Base-by-base conservation (phyloP, 2,329 filamentous ascomycete species). In the Alternaria dauci region DNA sequence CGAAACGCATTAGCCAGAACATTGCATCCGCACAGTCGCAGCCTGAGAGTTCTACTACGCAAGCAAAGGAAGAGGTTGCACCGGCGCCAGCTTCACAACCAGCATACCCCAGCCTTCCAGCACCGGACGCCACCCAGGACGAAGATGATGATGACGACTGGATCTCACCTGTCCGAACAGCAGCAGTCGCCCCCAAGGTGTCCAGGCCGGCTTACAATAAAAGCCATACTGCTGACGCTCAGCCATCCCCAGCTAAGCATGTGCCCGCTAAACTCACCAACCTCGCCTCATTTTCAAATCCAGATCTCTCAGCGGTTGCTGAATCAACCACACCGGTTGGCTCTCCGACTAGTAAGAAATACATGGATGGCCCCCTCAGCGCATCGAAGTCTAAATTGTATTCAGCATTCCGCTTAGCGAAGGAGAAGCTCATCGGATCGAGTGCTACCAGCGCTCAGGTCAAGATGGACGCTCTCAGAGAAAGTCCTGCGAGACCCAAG, bases 351-450 rank as follows among this genome's bases (percentile, higher is more conserved):
- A 71, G 71, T 58, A 82, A 79, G 71, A 85, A 76, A 80, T 86
- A 76, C 81, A 85, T 65, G 76, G 93, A 96, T 67, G 94, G 91
- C 59, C 93, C 93, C 5, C 79, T 97, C 60, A 97, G 94, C 78
- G 93, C 95, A 52, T 94, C 95, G 28, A 98, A 97, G 81, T 92
- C 91, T 73, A 96, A 93, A 76, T 84, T 98, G 48, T 96, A 94
- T 47, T 96, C 94, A 9, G 93, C 97, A 61, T 83, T 97, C 70
- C 94, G 93, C 79, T 91, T 90, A 56, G 95, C 94, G 4, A 94
- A 91, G 77, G 92, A 90, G 14, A 86, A 97, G 50, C 89, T 97
- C 64, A 92, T 90, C 18, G 96, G 91, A 68, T 94, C 86, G 63
- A 87, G 84, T 59, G 82, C 84, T 44, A 78, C 84, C 12, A 87